phyloP scores from a whole-genome alignment of 257 asterid species.

The Phtheirospermum japonicum region DNA sequence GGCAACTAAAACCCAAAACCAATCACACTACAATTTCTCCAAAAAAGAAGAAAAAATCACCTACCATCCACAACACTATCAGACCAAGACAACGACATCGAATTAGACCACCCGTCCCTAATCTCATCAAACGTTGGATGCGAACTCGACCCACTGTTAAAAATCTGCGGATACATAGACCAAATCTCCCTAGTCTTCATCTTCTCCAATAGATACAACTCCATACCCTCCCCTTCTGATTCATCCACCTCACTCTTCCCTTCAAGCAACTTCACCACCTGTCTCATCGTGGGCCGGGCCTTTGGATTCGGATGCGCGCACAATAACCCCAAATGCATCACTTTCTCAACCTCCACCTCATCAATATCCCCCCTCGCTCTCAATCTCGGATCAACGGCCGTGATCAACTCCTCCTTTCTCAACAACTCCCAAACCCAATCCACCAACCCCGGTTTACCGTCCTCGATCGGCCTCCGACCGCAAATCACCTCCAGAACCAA shows the following conservation, averaged over 20 bases:
- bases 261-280: constrained; percentile 53
- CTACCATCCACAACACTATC: constrained; percentile 48
- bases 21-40: too few species aligned
- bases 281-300: constrained; percentile 68
- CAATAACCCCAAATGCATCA: constrained; percentile 54
- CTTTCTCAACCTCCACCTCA: constrained; percentile 43
- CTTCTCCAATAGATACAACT: constrained; percentile 38
- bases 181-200: constrained; percentile 42
- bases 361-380: constrained; percentile 35
- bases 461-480: constrained; percentile 57
- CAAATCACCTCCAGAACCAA: constrained; percentile 57
- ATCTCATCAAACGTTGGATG: constrained; percentile 66
- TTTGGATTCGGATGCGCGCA: constrained; percentile 52
- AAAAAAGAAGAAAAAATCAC: constrained; percentile 33
- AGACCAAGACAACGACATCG: constrained; percentile 60
- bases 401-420: constrained; percentile 39
- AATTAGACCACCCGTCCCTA: constrained; percentile 39
- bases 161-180: constrained; percentile 39
- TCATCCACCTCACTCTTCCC: constrained; percentile 43
- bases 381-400: constrained; percentile 36
- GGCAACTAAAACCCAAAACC: too few species aligned
- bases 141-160: constrained; percentile 34
- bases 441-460: constrained; percentile 46
- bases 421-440: constrained; percentile 58
- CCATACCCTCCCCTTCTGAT: constrained; percentile 45